Percentiles rank a stretch among this genome's conserved stretches.
phyloP scores from a whole-genome alignment of 1,284 basidiomycete species.

The Veloporphyrellus conicus region DNA sequence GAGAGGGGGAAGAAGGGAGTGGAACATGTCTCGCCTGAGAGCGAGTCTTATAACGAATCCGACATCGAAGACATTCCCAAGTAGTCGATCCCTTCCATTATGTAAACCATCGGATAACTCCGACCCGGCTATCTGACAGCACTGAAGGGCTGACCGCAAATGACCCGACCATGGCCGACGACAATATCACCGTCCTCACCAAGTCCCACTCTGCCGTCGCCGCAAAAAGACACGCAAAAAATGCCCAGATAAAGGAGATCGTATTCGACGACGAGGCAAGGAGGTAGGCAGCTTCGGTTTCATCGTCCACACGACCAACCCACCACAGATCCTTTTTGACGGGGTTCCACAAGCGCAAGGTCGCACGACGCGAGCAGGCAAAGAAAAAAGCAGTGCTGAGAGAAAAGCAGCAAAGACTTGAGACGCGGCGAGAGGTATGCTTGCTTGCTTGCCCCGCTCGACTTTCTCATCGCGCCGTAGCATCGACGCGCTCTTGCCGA shows the following conservation, averaged over 20 bases:
- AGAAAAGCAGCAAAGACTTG: slow-evolving; percentile 65
- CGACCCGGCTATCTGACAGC: slow-evolving; percentile 14
- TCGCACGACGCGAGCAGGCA: slow-evolving; percentile 68
- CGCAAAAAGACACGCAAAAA: slow-evolving; percentile 56
- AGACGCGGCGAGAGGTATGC: slow-evolving; percentile 64
- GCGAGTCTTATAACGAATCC: slow-evolving; percentile 34
- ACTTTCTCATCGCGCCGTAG: slow-evolving; percentile 38
- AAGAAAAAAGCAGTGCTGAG: slow-evolving; percentile 62
- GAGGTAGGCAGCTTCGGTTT: slow-evolving; percentile 40
- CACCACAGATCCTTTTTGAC: slow-evolving; percentile 71
- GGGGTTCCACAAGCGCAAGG: slow-evolving; percentile 82
- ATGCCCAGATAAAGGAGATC: slow-evolving; percentile 62
- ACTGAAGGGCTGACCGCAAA: no score
- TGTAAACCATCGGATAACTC: slow-evolving; percentile 25
- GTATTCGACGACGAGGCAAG: slow-evolving; percentile 75
- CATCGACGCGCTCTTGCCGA: slow-evolving; percentile 67
- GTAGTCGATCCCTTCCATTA: slow-evolving; percentile 32
- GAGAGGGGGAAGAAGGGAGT: slow-evolving; percentile 19
- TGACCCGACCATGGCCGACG: slow-evolving; percentile 17
- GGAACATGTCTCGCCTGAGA: slow-evolving; percentile 37
- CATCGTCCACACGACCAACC: slow-evolving; percentile 4
- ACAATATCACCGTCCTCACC: slow-evolving; percentile 58
- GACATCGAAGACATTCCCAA: slow-evolving; percentile 31
- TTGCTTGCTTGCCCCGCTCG: slow-evolving; percentile 1
- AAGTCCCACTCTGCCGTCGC: slow-evolving; percentile 56